Evolutionary conservation across 1,284 basidiomycete genomes (phyloP), one percentile per base, ranked within the genome.

Genomic region (Apiotrichum gracile): DNA sequence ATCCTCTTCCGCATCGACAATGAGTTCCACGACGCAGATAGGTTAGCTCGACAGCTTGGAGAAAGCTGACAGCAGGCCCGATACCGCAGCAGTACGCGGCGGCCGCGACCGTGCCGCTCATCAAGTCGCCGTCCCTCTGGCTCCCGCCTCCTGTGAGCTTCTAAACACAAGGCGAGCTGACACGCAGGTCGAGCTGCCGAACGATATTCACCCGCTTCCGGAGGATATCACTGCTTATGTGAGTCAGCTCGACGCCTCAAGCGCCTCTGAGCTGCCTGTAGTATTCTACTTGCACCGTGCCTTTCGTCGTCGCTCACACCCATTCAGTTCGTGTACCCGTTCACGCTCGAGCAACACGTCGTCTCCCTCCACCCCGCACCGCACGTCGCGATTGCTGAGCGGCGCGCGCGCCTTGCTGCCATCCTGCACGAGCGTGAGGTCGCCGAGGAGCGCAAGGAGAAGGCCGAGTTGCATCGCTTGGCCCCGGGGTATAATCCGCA

Each of bases 171-270:
- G 4, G 6, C 19, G n/a, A 51, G 34, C 37, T 44, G 31, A 54
- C 45, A 12, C 3, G 2, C 57, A 92, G 90, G 82, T 93, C 19
- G 80, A 85, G 61, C 77, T 91, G 4, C 89, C 91, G 3, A 85
- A 82, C 46, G 91, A 96, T 66, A 89, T 94, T 21, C 91, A 94
- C 64, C 91, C 91, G 0, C 78, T 96, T 2, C 91, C 91, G 4
- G 87, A 91, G 25, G 87, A 87, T 49, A 85, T 96, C 12, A 85
- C 83, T 4, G 82, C 87, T 60, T 96, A 94, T 68, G 91, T 91
- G 70, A 68, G n/a, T n/a, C n/a, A n/a, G n/a, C n/a, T n/a, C n/a
- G n/a, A n/a, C n/a, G n/a, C n/a, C n/a, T n/a, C n/a, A n/a, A n/a
- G n/a, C n/a, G n/a, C n/a, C n/a, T n/a, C n/a, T n/a, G n/a, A n/a